Percentiles rank a stretch among this genome's conserved stretches.
Evolutionary conservation across 352 stramenopile species (phyloP).

Genomic region (Globisporangium rhizosaccharum): DNA sequence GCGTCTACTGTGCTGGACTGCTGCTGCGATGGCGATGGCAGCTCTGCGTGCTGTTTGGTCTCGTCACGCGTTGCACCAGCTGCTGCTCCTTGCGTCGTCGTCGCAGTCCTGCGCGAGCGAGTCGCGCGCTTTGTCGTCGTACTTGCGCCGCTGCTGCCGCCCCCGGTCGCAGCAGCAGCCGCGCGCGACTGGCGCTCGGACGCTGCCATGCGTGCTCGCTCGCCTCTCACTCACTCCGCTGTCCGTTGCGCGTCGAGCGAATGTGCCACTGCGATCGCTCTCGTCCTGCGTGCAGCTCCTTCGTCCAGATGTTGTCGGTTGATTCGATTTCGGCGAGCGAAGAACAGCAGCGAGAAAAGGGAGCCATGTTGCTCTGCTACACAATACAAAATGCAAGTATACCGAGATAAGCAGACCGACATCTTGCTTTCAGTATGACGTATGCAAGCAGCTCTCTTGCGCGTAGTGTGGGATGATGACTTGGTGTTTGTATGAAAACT

Average conservation of each 20-base stretch:
- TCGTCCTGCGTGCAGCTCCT: no score
- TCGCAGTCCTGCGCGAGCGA: no score
- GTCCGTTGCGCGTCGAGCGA: neutral
- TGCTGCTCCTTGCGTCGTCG: no score
- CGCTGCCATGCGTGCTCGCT: neutral
- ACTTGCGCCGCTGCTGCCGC: neutral
- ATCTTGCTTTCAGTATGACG: no score
- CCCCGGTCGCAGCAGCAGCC: neutral
- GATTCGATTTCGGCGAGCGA: neutral
- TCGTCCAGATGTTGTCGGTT: no score
- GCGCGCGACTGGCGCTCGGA: neutral
- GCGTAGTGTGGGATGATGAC: no score
- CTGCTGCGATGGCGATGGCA: neutral
- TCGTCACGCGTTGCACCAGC: neutral
- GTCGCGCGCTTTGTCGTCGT: neutral
- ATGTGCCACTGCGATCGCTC: neutral
- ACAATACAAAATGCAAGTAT: no score
- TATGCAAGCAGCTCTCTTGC: no score
- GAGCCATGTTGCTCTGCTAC: neutral
- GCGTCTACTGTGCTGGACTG: neutral
- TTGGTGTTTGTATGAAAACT: neutral
- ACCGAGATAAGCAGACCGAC: no score
- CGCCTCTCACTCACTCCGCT: neutral
- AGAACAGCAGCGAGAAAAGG: neutral
- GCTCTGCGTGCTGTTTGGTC: neutral